Evolutionary conservation across 495 filamentous ascomycete species (phyloP).

Genomic region (Aspergillus nanangensis): DNA sequence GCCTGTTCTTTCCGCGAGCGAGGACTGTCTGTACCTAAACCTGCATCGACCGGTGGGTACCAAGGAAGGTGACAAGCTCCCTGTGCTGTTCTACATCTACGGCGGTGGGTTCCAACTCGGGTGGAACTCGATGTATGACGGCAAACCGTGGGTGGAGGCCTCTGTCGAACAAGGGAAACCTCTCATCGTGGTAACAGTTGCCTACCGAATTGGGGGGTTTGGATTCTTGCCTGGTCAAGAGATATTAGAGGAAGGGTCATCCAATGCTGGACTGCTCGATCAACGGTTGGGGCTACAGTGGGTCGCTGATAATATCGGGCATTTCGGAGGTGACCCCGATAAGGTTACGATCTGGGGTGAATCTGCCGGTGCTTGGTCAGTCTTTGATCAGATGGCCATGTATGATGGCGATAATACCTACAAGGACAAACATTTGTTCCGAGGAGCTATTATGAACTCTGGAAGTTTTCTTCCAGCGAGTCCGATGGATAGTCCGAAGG

Average conservation of each 20-base stretch:
- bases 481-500: conserved; percentile 57
- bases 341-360: conserved; percentile 75
- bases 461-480: conserved; percentile 61
- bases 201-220: conserved; percentile 68
- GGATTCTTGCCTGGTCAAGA: conserved; percentile 70
- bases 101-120: too few relatives aligned
- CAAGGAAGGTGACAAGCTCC: too few relatives aligned
- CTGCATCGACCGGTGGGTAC: too few relatives aligned
- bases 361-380: conserved; percentile 67
- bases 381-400: conserved; percentile 64
- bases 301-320: conserved; percentile 51
- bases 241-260: conserved; percentile 58
- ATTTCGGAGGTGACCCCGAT: conserved; percentile 54
- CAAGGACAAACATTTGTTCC: conserved; percentile 66
- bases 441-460: conserved; percentile 68
- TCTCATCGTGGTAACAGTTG: too few relatives aligned
- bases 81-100: too few relatives aligned
- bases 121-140: too few relatives aligned
- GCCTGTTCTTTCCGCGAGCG: too few relatives aligned
- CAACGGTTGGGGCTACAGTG: conserved; percentile 48
- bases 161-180: too few relatives aligned
- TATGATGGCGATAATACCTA: conserved; percentile 66
- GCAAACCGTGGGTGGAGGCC: too few relatives aligned
- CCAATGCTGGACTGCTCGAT: conserved; percentile 52
- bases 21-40: too few relatives aligned